Conservation (phyloP, 2,329 filamentous ascomycete species). For the Xylaria arbuscula region DNA sequence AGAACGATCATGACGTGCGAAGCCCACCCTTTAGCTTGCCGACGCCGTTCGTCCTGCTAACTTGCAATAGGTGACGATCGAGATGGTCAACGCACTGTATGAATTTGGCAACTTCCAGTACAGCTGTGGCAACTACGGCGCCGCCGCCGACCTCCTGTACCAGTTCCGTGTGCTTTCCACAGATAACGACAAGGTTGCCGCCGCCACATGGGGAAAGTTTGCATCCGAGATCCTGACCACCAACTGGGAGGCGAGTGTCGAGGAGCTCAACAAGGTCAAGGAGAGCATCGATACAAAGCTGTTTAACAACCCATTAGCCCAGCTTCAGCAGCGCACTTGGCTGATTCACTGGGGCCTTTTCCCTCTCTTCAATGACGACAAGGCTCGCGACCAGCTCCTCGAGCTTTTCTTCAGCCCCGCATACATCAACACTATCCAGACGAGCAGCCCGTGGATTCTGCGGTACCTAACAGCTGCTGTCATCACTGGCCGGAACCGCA, state of each 20-base stretch:
- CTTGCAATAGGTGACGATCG: slow-evolving; percentile 75
- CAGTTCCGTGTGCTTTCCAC: slow-evolving; percentile 98
- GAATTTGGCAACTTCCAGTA: slow-evolving; percentile 98
- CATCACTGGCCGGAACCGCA: slow-evolving; percentile 87
- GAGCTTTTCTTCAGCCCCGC: slow-evolving; percentile 97
- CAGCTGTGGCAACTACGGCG: slow-evolving; percentile 92
- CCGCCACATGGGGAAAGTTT: slow-evolving; percentile 97
- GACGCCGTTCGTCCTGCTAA: slow-evolving; percentile 25
- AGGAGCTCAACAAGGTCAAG: slow-evolving; percentile 90
- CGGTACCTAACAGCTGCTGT: slow-evolving; percentile 94
- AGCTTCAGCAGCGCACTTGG: slow-evolving; percentile 97
- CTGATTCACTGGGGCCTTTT: slow-evolving; percentile 98
- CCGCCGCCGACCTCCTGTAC: slow-evolving; percentile 92
- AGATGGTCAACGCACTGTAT: slow-evolving; percentile 96
- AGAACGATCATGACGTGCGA: slow-evolving; percentile 91
- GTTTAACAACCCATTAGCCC: slow-evolving; percentile 94
- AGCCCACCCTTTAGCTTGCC: neutral
- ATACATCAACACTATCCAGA: slow-evolving; percentile 99
- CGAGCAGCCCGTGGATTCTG: slow-evolving; percentile 94
- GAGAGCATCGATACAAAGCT: slow-evolving; percentile 93
- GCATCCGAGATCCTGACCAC: slow-evolving; percentile 94
- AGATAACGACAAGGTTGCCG: slow-evolving; percentile 96
- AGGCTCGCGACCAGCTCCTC: slow-evolving; percentile 87
- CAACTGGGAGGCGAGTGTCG: slow-evolving; percentile 94
- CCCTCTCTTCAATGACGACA: slow-evolving; percentile 98